Base-by-base conservation (phyloP, 1,139 yeast genomes). In the Magnusiomyces suaveolens region DNA sequence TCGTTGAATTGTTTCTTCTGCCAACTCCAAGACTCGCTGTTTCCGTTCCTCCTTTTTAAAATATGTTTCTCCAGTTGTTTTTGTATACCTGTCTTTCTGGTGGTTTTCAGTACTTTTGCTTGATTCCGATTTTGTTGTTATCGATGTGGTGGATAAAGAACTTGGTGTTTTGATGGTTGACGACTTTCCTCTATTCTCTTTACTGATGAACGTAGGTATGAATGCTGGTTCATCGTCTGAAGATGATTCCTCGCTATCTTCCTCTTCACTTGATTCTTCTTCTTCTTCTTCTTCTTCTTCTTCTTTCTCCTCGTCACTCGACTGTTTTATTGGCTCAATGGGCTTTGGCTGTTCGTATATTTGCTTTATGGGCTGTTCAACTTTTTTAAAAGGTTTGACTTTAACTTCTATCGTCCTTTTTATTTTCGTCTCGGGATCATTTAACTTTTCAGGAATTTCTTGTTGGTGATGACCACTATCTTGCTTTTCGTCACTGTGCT, bases 21-120 rank as follows among this genome's bases (percentile, higher is more conserved):
- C 65, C n/a, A 65, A 58, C 39, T 62, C 63, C 24, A 71, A 54
- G 0, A 70, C 67, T 1, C 62, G 60, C 24, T 64, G 66, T 55
- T 68, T 66, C 25, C 51, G 54, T n/a, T 53, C 51, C 8, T 52
- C 48, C 14, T 48, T 10, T 29, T 48, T 41, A 14, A n/a, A n/a
- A n/a, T n/a, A n/a, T n/a, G n/a, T n/a, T n/a, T n/a, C n/a, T n/a
- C n/a, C n/a, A 29, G 36, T 29, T 29, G 6, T 29, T 12, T 29
- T 29, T 6, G 36, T 29, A 12, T 29, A 6, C 36, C 12, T 12
- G 6, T 23, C 48, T 36, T 49, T 32, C 10, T 49, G 18, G 14
- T 43, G 16, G 18, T 39, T 39, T 36, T 46, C 33, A 8, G 32
- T 25, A 24, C 24, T 24, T 21, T 33, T 51, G 26, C 4, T 38